Base-by-base conservation (phyloP, 129 eudicot genomes). In the Helichrysum umbraculigerum region DNA sequence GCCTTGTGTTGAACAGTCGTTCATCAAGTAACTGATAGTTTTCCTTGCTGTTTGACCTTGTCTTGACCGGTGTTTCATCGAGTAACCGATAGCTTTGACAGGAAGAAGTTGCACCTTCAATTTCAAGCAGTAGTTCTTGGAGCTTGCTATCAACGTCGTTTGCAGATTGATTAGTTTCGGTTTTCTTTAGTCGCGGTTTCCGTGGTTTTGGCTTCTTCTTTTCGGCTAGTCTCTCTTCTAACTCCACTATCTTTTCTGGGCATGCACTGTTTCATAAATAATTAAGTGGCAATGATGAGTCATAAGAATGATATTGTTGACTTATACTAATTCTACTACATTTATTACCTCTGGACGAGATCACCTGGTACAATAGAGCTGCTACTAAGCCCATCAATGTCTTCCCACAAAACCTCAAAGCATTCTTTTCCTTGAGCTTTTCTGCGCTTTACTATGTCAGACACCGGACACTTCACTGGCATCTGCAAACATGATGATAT, bases 391-490 rank as follows among this genome's bases (percentile, higher is more conserved):
- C 93, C 97, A 73, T 88, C 89, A 35, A 87, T 71, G 33, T 83
- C 75, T 74, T 88, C 93, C 98, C 98, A 94, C 34, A 86, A 84
- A 83, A 94, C 97, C 86, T 91, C 96, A 83, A 85, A 91, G 76
- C 90, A 87, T 56, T 91, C 97, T 78, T 74, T 86, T 61, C 98
- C 97, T 74, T 82, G 92, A 76, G 82, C 64, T 83, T 83, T 91
- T 59, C 97, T 87, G 59, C 73, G 96, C 83, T 91, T 94, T 54
- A 94, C 51, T 59, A 94, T 89, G 59, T 79, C 86, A 61, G 88
- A 87, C 72, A 94, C 25, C n/a, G 98, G 98, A 80, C 98, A 91
- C 73, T 83, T 89, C 28, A 91, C 78, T 62, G 97, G 90, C 90
- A 91, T 91, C 98, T 93, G 87, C 22, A 74, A 32, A 28, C 7